Percentiles rank a stretch among this genome's conserved stretches.
Conservation (phyloP, 352 stramenopile genomes). For the Pythium vanterpoolii region DNA sequence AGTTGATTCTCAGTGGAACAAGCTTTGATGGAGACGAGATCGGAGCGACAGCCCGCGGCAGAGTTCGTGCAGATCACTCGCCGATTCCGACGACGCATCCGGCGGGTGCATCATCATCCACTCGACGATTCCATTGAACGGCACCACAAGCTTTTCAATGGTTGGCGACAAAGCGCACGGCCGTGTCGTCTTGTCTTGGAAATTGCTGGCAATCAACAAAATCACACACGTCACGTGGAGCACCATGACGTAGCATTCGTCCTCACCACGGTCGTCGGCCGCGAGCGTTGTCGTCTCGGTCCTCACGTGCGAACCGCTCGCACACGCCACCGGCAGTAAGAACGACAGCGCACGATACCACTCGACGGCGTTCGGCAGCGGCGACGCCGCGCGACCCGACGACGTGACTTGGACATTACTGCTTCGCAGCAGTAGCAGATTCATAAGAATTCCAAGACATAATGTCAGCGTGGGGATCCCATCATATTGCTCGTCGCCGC, state of each 20-base stretch:
- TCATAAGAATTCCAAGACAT: slow-evolving; percentile 74
- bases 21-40: slow-evolving; percentile 19
- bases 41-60: slow-evolving; percentile 58
- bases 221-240: slow-evolving; percentile 70
- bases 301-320: slow-evolving; percentile 49
- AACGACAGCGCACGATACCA: slow-evolving; percentile 75
- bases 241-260: slow-evolving; percentile 78
- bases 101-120: slow-evolving; percentile 66
- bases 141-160: slow-evolving; percentile 43
- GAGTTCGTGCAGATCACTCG: slow-evolving; percentile 68
- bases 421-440: slow-evolving; percentile 68
- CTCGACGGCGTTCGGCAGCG: slow-evolving; percentile 49
- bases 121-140: slow-evolving; percentile 47
- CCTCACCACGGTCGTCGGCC: slow-evolving; percentile 53
- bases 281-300: slow-evolving; percentile 41
- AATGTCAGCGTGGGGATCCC: slow-evolving; percentile 70
- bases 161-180: slow-evolving; percentile 33
- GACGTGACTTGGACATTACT: slow-evolving; percentile 25
- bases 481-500: slow-evolving; percentile 41
- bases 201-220: slow-evolving; percentile 61
- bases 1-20: slow-evolving; percentile 7
- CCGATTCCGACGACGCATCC: slow-evolving; percentile 43
- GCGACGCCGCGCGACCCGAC: slow-evolving; percentile 9
- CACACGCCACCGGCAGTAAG: slow-evolving; percentile 69
- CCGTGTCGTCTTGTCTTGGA: slow-evolving; percentile 42